These are phyloP conservation scores for Mycosphaerella arachidis DNA, from an alignment of 2,329 filamentous ascomycete genomes.

Conservation along the genomic window DNA sequence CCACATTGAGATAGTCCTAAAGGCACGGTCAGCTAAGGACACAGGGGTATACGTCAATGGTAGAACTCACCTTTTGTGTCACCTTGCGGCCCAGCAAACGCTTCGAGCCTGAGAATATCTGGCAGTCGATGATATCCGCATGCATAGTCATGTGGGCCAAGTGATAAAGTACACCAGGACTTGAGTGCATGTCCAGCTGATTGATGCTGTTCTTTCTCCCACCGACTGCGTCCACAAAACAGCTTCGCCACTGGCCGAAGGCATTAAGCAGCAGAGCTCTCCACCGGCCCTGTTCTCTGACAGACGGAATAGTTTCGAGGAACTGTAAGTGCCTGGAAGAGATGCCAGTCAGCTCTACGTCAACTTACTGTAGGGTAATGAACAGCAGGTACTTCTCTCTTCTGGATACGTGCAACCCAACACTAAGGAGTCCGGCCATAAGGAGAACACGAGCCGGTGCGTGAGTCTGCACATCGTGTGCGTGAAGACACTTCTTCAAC, in stretches of 20 bases:
- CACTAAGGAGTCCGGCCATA: slow-evolving; percentile 85
- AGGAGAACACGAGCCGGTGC: slow-evolving; percentile 84
- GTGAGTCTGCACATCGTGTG: slow-evolving; percentile 77
- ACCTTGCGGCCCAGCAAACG: slow-evolving; percentile 79
- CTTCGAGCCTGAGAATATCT: slow-evolving; percentile 84
- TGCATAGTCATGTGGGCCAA: slow-evolving; percentile 95
- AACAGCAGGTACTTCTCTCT: slow-evolving; percentile 57
- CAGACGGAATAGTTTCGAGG: slow-evolving; percentile 69
- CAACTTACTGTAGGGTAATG: too few species aligned
- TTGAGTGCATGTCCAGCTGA: slow-evolving; percentile 50
- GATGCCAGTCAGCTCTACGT: too few species aligned
- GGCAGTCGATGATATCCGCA: slow-evolving; percentile 88
- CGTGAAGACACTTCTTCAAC: slow-evolving; percentile 78
- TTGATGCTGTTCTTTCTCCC: slow-evolving; percentile 36
- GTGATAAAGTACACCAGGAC: slow-evolving; percentile 67
- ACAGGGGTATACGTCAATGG: neutral
- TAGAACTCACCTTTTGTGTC: slow-evolving; percentile 52
- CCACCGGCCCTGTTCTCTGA: slow-evolving; percentile 88
- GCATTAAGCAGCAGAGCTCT: slow-evolving; percentile 74
- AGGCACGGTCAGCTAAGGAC: neutral
- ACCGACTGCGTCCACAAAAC: slow-evolving; percentile 76
- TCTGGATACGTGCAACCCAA: slow-evolving; percentile 95
- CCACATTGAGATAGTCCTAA: slow-evolving; percentile 67
- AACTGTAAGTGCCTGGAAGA: slow-evolving; percentile 65
- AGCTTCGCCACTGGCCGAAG: slow-evolving; percentile 86